Evolutionary conservation across 2,329 filamentous ascomycete genomes (phyloP).

Genomic region (Aureobasidium sp.): DNA sequence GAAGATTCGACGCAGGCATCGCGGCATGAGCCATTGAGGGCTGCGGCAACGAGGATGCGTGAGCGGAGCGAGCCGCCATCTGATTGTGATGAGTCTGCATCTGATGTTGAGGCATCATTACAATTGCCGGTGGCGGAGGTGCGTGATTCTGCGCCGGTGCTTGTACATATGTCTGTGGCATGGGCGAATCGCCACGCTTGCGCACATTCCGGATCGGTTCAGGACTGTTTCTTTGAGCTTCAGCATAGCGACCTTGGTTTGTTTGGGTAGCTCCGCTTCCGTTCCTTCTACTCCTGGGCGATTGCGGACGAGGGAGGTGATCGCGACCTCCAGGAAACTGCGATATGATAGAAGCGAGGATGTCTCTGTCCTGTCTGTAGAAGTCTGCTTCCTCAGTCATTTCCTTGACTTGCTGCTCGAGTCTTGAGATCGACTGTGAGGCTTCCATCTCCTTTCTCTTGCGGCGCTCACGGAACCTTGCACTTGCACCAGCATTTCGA

Average conservation of each 20-base stretch:
- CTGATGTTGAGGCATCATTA: neutral
- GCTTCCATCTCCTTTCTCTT: conserved; percentile 76
- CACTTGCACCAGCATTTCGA: conserved; percentile 77
- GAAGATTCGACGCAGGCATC: neutral
- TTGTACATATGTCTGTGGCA: neutral
- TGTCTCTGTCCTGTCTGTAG: conserved; percentile 64
- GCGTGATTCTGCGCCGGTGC: neutral
- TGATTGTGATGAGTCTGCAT: neutral
- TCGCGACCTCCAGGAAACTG: conserved; percentile 47
- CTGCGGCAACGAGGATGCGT: neutral
- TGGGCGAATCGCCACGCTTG: conserved; percentile 3
- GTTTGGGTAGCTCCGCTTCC: neutral
- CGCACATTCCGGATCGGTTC: conserved; percentile 11
- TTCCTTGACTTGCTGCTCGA: conserved; percentile 62
- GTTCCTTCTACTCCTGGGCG: conserved; percentile 28
- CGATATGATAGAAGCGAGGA: conserved; percentile 56
- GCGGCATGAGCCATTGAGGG: neutral
- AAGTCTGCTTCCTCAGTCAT: conserved; percentile 61
- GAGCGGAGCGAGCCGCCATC: neutral
- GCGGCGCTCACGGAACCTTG: conserved; percentile 69
- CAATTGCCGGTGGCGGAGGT: neutral
- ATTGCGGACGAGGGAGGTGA: conserved; percentile 36
- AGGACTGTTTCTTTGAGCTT: neutral
- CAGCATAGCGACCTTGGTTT: neutral
- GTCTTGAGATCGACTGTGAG: conserved; percentile 56